Conservation (phyloP, 169 alveolate species). For the Neospora caninum region DNA sequence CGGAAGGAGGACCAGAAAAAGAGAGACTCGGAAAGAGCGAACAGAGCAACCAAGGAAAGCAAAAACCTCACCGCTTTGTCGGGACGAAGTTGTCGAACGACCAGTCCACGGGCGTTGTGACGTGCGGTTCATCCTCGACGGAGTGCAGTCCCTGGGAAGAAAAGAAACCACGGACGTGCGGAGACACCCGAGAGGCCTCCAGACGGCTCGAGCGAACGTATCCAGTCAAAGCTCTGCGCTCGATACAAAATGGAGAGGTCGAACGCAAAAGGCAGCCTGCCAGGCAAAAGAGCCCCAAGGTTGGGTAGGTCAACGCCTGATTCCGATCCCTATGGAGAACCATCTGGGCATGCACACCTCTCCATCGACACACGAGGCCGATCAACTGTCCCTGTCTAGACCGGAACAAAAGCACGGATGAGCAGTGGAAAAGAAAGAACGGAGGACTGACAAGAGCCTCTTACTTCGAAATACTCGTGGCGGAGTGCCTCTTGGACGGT, state of each 20-base stretch:
- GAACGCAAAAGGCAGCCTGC: too few species aligned
- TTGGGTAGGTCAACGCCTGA: too few species aligned
- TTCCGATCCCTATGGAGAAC: background rate
- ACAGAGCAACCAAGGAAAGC: too few species aligned
- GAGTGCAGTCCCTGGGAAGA: slow-evolving; percentile 79
- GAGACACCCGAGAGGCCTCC: too few species aligned
- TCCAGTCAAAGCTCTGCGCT: background rate
- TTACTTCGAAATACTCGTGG: slow-evolving; percentile 84
- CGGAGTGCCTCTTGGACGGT: slow-evolving; percentile 87
- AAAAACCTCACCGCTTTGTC: slow-evolving; percentile 78
- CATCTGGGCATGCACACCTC: background rate
- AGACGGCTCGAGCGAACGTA: background rate
- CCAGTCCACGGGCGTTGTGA: slow-evolving; percentile 86
- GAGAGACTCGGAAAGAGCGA: too few species aligned
- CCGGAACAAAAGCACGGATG: background rate
- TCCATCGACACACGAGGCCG: background rate
- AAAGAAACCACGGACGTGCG: too few species aligned
- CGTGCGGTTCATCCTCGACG: slow-evolving; percentile 86
- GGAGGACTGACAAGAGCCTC: background rate
- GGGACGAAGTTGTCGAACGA: slow-evolving; percentile 89
- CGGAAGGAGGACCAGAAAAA: too few species aligned
- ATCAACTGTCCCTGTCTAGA: background rate
- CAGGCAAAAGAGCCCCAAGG: too few species aligned
- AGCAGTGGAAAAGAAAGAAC: background rate
- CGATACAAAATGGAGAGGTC: background rate